These are phyloP conservation scores for Purpureocillium takamizusanense DNA, from an alignment of 2,329 filamentous ascomycete genomes.

Conservation along the genomic window DNA sequence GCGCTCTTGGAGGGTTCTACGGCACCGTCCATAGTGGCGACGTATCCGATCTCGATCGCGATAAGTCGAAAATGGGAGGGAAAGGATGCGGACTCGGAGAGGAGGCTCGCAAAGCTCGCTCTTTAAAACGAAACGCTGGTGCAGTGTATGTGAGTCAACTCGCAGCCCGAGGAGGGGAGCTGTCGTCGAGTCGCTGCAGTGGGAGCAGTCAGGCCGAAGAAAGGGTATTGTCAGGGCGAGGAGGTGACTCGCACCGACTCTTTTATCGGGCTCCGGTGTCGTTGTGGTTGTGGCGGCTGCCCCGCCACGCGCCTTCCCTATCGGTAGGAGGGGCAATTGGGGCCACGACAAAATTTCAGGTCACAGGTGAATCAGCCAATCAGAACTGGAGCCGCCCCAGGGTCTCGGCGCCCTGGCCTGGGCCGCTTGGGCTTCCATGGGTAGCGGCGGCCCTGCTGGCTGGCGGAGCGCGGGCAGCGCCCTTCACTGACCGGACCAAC, in stretches of 20 bases:
- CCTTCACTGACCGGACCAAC: too few species aligned
- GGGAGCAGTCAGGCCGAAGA: not conserved
- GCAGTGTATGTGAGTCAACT: too few species aligned
- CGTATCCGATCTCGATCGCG: too few species aligned
- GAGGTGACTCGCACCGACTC: slow-evolving; percentile 1
- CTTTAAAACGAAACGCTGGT: too few species aligned
- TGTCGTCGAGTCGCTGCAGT: too few species aligned
- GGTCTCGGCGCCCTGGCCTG: slow-evolving; percentile 1
- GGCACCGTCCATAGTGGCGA: slow-evolving; percentile 20
- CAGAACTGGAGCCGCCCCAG: slow-evolving; percentile 6
- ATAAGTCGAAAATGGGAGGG: not conserved
- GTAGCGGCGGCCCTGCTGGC: not conserved
- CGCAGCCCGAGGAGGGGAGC: too few species aligned
- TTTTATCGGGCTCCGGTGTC: not conserved
- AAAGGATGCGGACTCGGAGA: not conserved
- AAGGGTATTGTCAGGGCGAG: not conserved
- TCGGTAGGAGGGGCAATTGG: slow-evolving; percentile 9
- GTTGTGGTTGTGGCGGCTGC: slow-evolving; percentile 5
- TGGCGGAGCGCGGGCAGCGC: not conserved
- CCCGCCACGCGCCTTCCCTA: slow-evolving; percentile 8
- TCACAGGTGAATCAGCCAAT: not conserved
- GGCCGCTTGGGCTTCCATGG: slow-evolving; percentile 1
- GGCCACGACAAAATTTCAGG: slow-evolving; percentile 9
- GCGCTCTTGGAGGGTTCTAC: slow-evolving; percentile 48
- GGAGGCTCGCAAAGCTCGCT: not conserved